phyloP scores from a whole-genome alignment of 2,329 filamentous ascomycete species.

The Graphilbum fragrans region DNA sequence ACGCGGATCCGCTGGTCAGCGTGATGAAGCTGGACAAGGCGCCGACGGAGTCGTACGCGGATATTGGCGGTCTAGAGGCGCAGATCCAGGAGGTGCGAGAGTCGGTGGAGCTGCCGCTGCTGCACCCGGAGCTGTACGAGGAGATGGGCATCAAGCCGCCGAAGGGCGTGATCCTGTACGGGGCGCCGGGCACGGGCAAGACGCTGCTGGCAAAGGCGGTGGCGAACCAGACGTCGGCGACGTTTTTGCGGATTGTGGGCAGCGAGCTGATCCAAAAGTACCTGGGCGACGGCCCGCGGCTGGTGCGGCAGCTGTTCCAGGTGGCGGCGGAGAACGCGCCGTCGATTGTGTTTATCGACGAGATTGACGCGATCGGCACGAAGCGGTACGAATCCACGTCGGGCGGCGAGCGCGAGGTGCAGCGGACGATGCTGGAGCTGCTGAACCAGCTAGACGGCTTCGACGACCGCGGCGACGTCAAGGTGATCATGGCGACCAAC shows the following conservation, averaged over 20 bases:
- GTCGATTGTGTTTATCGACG: slow-evolving; percentile 97
- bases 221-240: slow-evolving; percentile 96
- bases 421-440: slow-evolving; percentile 96
- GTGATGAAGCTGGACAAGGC: slow-evolving; percentile 99
- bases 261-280: slow-evolving; percentile 99
- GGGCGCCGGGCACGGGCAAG: slow-evolving; percentile 93
- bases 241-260: slow-evolving; percentile 93
- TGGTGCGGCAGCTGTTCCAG: slow-evolving; percentile 93
- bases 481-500: slow-evolving; percentile 99
- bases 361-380: slow-evolving; percentile 97
- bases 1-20: slow-evolving; percentile 86
- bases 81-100: slow-evolving; percentile 98
- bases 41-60: slow-evolving; percentile 93
- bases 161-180: slow-evolving; percentile 98
- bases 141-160: slow-evolving; percentile 99
- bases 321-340: slow-evolving; percentile 93
- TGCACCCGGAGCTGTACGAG: slow-evolving; percentile 96
- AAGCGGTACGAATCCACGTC: slow-evolving; percentile 98
- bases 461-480: slow-evolving; percentile 96
- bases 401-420: slow-evolving; percentile 91
- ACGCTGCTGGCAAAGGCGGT: slow-evolving; percentile 93
- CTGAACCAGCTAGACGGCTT: slow-evolving; percentile 98
- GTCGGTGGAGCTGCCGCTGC: slow-evolving; percentile 85
- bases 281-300: slow-evolving; percentile 83
- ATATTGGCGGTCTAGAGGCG: slow-evolving; percentile 88